These are phyloP conservation scores for Nigrospora sphaerica DNA, from an alignment of 2,329 filamentous ascomycete genomes.

Conservation along the genomic window DNA sequence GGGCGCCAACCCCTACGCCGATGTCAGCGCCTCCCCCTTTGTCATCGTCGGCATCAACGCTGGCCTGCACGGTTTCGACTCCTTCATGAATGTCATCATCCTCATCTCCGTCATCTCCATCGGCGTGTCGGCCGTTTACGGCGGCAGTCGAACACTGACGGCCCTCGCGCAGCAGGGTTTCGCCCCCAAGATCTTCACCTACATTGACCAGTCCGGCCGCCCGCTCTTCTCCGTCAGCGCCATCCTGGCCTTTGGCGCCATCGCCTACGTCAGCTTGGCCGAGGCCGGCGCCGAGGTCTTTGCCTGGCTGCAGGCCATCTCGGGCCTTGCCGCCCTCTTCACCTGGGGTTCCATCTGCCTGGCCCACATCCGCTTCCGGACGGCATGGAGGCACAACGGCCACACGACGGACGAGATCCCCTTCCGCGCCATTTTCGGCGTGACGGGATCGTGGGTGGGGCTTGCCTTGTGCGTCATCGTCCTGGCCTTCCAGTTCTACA, in stretches of 20 bases:
- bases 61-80: conserved; percentile 41
- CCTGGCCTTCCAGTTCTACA: conserved; percentile 43
- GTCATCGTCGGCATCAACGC: conserved; percentile 51
- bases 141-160: conserved; percentile 50
- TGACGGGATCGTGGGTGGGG: conserved; percentile 59
- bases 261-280: conserved; percentile 42
- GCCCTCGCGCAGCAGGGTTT: conserved; percentile 53
- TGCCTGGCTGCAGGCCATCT: conserved; percentile 59
- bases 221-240: conserved; percentile 42
- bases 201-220: conserved; percentile 50
- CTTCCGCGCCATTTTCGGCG: conserved; percentile 53
- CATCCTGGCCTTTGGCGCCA: conserved; percentile 39
- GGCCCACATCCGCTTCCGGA: conserved; percentile 62
- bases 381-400: conserved; percentile 55
- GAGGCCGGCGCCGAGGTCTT: conserved; percentile 45
- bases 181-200: conserved; percentile 48
- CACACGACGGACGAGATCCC: conserved; percentile 60
- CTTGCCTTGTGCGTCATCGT: conserved; percentile 50
- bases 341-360: conserved; percentile 65
- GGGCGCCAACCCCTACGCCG: conserved; percentile 35
- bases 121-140: conserved; percentile 52
- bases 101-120: conserved; percentile 52
- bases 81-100: conserved; percentile 54
- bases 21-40: conserved; percentile 45
- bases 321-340: conserved; percentile 58